phyloP scores from a whole-genome alignment of 2,329 filamentous ascomycete species.

The Pseudohalonectria lignicola region DNA sequence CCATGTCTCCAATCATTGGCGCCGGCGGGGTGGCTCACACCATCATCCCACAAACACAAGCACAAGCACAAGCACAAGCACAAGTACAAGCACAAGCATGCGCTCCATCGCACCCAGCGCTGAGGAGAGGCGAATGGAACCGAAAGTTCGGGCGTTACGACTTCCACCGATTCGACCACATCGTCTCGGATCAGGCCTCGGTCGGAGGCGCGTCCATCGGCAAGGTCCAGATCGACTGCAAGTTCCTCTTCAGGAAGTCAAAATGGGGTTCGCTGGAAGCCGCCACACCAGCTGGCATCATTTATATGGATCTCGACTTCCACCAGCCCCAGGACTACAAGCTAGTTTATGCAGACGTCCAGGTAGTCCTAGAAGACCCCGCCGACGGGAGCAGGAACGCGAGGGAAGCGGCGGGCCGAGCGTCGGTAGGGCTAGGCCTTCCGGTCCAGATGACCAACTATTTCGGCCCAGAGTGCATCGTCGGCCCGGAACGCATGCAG shows the following conservation, averaged over 20 bases:
- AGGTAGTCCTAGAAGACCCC: not conserved
- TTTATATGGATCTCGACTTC: conserved; percentile 5
- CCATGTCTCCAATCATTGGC: too few relatives aligned
- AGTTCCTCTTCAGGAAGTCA: conserved; percentile 3
- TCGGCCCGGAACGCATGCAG: not conserved
- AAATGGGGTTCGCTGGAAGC: conserved; percentile 3
- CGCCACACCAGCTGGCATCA: not conserved
- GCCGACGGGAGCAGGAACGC: not conserved
- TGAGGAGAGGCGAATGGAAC: not conserved
- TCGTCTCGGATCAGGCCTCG: conserved; percentile 2
- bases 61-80: too few relatives aligned
- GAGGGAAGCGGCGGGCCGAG: not conserved
- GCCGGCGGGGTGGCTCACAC: too few relatives aligned
- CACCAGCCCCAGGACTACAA: not conserved
- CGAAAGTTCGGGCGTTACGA: conserved; percentile 4
- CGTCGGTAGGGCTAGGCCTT: not conserved
- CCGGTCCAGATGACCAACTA: conserved; percentile 1
- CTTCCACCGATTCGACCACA: conserved; percentile 4
- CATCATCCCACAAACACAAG: not conserved
- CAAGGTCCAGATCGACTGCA: conserved; percentile 4
- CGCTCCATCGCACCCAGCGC: not conserved
- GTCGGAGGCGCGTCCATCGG: conserved; percentile 3
- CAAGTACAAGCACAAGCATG: too few relatives aligned
- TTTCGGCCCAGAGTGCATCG: conserved; percentile 1
- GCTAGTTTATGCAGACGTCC: not conserved